Conservation (phyloP, 2,329 filamentous ascomycete genomes). For the Aspergillus tamarii region DNA sequence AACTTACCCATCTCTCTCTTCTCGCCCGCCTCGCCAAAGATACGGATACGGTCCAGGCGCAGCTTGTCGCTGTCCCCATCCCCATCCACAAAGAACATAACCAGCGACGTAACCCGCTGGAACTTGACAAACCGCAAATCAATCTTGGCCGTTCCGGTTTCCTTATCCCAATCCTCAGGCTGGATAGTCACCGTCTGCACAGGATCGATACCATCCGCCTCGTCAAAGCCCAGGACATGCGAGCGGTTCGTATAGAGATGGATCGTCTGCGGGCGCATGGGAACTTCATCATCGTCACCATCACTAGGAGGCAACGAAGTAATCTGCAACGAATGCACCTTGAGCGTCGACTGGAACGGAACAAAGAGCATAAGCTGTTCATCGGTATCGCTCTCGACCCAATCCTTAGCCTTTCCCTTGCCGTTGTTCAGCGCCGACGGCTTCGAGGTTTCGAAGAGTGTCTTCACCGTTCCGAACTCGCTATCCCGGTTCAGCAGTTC, state of each 20-base stretch:
- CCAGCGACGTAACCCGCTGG: slow-evolving; percentile 85
- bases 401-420: slow-evolving; percentile 65
- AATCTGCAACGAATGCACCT: slow-evolving; percentile 84
- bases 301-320: slow-evolving; percentile 72
- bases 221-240: slow-evolving; percentile 91
- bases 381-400: slow-evolving; percentile 95
- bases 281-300: slow-evolving; percentile 71
- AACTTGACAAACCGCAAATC: slow-evolving; percentile 92
- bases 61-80: slow-evolving; percentile 83
- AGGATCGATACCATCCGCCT: slow-evolving; percentile 82
- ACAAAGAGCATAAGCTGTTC: slow-evolving; percentile 94
- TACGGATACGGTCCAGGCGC: slow-evolving; percentile 62
- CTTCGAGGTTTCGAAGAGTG: slow-evolving; percentile 70
- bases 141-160: slow-evolving; percentile 72
- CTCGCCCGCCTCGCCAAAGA: slow-evolving; percentile 88
- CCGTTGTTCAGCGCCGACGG: slow-evolving; percentile 61
- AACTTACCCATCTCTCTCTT: slow-evolving; percentile 93
- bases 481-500: slow-evolving; percentile 88
- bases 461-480: slow-evolving; percentile 71
- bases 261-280: slow-evolving; percentile 79
- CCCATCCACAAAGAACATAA: slow-evolving; percentile 86
- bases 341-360: slow-evolving; percentile 84
- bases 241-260: slow-evolving; percentile 86
- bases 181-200: slow-evolving; percentile 79
- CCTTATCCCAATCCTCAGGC: slow-evolving; percentile 75